Evolutionary conservation across 2,329 filamentous ascomycete species (phyloP), one percentile per base, ranked within the genome.

Genomic region (Fusarium buharicum): DNA sequence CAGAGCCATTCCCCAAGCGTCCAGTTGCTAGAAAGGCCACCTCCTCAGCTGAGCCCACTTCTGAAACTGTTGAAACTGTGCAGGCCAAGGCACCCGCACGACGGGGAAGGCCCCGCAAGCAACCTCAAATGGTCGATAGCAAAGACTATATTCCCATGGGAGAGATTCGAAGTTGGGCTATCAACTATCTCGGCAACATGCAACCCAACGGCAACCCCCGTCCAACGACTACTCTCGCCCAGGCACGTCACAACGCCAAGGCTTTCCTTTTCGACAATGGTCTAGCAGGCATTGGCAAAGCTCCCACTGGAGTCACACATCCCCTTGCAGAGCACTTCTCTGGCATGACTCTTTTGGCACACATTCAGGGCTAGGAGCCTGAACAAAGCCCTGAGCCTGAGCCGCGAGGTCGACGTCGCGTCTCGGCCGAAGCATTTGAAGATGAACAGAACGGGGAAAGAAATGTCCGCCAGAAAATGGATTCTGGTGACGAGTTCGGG

Each of bases 131-230:
- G 68, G 12, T 76, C 6, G 77, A 79, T 41, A 16, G 60, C 11
- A 55, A 45, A 54, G 76, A 76, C 14, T 71, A 74, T 16, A 24
- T 84, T 10, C 67, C 77, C 10, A 67, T 74, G 53, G 66, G 62
- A 12, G 73, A 76, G 47, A 70, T 82, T 43, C 76, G 73, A 50
- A 50, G 60, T 6, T 84, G 81, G 82, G 69, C 73, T 47, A 51
- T 62, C 1, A 68, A 80, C 36, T 85, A 85, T 52, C 56, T 78
- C 8, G 60, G 72, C 11, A 89, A 87, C 62, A 93, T 91, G 85
- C 66, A 74, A 24, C 72, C 65, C 16, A 63, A 60, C 34, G 70
- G 59, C 50, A 75, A 74, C 48, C 58, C 53, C 50, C 68, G 38
- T 4, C 61, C 66, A 28, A 54, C 52, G 8, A 68, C 70, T 30